These are phyloP conservation scores for Diaporthe longicolla DNA, from an alignment of 2,329 filamentous ascomycete species.

Conservation along the genomic window DNA sequence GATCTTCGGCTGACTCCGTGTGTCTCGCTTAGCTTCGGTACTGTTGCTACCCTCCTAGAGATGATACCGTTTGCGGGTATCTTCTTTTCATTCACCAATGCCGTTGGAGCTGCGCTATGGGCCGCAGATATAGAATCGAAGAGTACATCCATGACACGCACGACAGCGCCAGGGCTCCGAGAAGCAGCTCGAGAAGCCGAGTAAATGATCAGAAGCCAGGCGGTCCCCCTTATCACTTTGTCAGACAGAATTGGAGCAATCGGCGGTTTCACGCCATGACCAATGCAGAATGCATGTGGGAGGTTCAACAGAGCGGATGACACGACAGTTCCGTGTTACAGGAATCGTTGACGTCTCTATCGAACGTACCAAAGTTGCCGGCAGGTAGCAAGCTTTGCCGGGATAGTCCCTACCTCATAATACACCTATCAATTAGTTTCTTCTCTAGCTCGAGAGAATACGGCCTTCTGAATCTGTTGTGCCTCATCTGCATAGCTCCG, in stretches of 20 bases:
- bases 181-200: slow-evolving; percentile 65
- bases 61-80: slow-evolving; percentile 87
- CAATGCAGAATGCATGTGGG: slow-evolving; percentile 2
- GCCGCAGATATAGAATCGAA: slow-evolving; percentile 84
- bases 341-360: background rate
- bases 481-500: background rate
- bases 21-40: slow-evolving; percentile 72
- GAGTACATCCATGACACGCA: slow-evolving; percentile 62
- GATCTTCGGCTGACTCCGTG: slow-evolving; percentile 6
- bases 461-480: background rate
- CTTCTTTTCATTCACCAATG: slow-evolving; percentile 91
- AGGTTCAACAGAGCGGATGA: slow-evolving; percentile 1
- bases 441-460: background rate
- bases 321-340: background rate
- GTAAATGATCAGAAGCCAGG: slow-evolving; percentile 46
- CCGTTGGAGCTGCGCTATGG: slow-evolving; percentile 94
- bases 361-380: background rate
- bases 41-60: slow-evolving; percentile 83
- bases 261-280: background rate
- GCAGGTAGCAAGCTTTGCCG: background rate
- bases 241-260: background rate
- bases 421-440: background rate
- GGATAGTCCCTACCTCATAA: background rate
- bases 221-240: background rate
- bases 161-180: slow-evolving; percentile 65